phyloP scores from a whole-genome alignment of 805 yeast genomes.

The Kodamaea nitidulidarum region DNA sequence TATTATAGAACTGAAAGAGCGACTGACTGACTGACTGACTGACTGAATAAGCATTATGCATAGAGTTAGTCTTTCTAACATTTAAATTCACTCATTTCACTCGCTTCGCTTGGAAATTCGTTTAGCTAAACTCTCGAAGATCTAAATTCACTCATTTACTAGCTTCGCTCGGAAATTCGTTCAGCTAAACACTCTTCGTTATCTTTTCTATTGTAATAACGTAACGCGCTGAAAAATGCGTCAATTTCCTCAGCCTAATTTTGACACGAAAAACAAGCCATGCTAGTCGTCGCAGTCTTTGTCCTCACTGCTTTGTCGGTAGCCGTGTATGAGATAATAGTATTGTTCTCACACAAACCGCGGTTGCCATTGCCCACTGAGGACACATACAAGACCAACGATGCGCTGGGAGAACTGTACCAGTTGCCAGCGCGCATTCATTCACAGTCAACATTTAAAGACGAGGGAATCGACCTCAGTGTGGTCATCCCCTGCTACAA shows the following conservation, averaged over 20 bases:
- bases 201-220: neutral
- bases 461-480: slow-evolving; percentile 51
- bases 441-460: slow-evolving; percentile 13
- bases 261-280: slow-evolving; percentile 5
- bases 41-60: too few species aligned
- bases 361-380: slow-evolving; percentile 53
- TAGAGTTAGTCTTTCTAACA: too few species aligned
- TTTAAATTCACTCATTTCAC: too few species aligned
- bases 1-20: too few species aligned
- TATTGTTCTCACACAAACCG: slow-evolving; percentile 60
- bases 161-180: too few species aligned
- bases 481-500: slow-evolving; percentile 93
- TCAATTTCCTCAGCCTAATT: neutral
- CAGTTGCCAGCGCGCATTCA: slow-evolving; percentile 32
- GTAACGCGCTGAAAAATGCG: neutral
- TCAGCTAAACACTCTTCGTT: too few species aligned
- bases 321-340: slow-evolving; percentile 36
- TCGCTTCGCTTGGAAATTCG: too few species aligned
- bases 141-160: too few species aligned
- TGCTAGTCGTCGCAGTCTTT: slow-evolving; percentile 3
- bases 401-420: slow-evolving; percentile 24
- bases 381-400: slow-evolving; percentile 48
- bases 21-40: too few species aligned
- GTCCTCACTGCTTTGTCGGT: slow-evolving; percentile 12
- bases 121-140: too few species aligned